Evolutionary conservation across 2,329 filamentous ascomycete species (phyloP).

Genomic region (Cytospora paraplurivora): DNA sequence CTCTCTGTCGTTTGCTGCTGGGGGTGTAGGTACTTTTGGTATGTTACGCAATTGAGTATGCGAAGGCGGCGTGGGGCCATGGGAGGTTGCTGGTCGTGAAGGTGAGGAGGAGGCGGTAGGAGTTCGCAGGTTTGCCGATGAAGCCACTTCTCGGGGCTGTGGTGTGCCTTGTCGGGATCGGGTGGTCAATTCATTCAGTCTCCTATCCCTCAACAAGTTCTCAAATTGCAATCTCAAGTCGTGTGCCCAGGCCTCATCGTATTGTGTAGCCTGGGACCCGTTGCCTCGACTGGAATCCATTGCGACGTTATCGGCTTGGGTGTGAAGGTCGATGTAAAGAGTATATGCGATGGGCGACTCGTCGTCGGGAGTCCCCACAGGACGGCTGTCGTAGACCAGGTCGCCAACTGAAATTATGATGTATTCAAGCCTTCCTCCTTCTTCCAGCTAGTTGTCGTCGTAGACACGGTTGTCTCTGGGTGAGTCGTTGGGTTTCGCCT

Average conservation of each 20-base stretch:
- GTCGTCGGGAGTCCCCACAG: constrained; percentile 27
- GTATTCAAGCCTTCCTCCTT: background rate
- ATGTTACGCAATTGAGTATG: constrained; percentile 54
- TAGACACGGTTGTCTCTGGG: background rate
- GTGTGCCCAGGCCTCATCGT: constrained; percentile 74
- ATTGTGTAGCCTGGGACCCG: constrained; percentile 41
- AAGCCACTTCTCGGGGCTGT: constrained; percentile 52
- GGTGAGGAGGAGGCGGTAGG: constrained; percentile 41
- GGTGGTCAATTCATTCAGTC: constrained; percentile 80
- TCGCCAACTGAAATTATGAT: constrained; percentile 16
- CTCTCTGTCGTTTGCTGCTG: constrained; percentile 62
- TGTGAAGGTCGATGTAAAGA: constrained; percentile 1
- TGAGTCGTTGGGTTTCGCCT: background rate
- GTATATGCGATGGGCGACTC: constrained; percentile 16
- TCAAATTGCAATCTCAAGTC: constrained; percentile 85
- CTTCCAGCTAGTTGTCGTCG: background rate
- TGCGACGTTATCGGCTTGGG: constrained; percentile 30
- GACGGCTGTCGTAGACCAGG: constrained; percentile 4
- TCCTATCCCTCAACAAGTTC: constrained; percentile 80
- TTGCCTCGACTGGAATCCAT: constrained; percentile 37
- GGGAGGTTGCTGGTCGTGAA: constrained; percentile 51
- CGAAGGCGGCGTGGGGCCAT: constrained; percentile 47
- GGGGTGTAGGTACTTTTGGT: constrained; percentile 69
- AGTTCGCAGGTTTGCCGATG: constrained; percentile 50
- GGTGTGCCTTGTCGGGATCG: constrained; percentile 62